Base-by-base conservation (phyloP, 164 flowering plant species). In the Umbilicus rupestris region DNA sequence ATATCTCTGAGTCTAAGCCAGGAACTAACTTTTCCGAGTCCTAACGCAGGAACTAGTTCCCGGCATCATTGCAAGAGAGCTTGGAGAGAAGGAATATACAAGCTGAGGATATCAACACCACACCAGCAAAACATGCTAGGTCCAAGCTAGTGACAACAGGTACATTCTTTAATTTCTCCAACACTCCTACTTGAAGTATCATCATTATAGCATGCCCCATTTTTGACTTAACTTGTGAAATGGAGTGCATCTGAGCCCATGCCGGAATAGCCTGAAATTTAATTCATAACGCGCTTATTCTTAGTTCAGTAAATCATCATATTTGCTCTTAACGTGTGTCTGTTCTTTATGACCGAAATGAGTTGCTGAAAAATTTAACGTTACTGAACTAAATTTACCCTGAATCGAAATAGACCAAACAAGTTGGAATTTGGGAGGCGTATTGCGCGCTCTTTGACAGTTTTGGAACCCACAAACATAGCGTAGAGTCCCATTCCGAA, bases 151-250 rank as follows among this genome's bases (percentile, higher is more conserved):
- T 80, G n/a, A 73, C 81, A 68, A 90, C 1, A 39, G 90, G 88
- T 63, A 86, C 73, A 28, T 58, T 79, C 80, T 78, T 81, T 73
- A 90, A 75, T 70, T 93, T 93, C 66, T 90, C 96, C 69, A 93
- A 29, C 68, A 90, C 73, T 57, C 90, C 96, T 15, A 84, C 97
- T 70, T 90, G 98, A 59, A 92, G 87, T 66, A 92, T 76, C 90
- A 88, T 78, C 70, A 84, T 71, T 72, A 92, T 72, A 0, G 96
- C 89, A 64, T 88, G 92, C 69, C 96, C 97, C 0, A 92, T 77
- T 71, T 70, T 81, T 22, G 86, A 75, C 74, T 90, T 90, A 12
- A 90, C 91, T 70, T 84, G 73, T 5, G 83, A 69, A 35, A 87
- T 70, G 14, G 90, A 84, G 5, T 75, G 65, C 79, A 81, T 80